Base-by-base conservation (phyloP, 306 rosid species). In the Cucurbita maxima region DNA sequence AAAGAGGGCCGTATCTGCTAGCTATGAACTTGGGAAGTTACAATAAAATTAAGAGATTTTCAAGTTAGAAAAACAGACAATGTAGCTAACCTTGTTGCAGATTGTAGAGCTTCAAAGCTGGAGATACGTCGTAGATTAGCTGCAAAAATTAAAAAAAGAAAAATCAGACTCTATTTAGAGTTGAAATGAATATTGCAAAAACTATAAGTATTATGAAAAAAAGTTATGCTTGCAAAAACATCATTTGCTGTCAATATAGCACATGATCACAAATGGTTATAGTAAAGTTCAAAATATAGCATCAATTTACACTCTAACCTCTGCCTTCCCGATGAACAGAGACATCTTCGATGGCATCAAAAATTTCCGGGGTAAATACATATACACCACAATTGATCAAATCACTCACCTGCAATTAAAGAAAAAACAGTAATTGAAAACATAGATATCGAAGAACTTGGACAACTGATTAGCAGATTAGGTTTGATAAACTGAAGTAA, bases 321-420 rank as follows among this genome's bases (percentile, higher is more conserved):
- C 90, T 87, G 79, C 85, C 92, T 82, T 89, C 97, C 62, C 89
- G 84, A 66, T 86, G 87, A 69, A 54, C 76, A 56, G 90, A 82
- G 62, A 89, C 96, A 74, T 79, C 85, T 48, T 87, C 81, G 62
- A 92, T 87, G 64, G 89, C 86, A 56, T 79, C 66, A 67, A 92
- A 92, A 69, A 92, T 85, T 38, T 86, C 89, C 10, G 94, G 89
- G 25, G 92, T 87, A 80, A 92, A 92, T 70, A 87, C 77, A 36
- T 92, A 92, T 51, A 89, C 96, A 69, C 97, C 97, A 11, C 97
- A 92, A 47, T 92, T 92, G 58, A 92, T 92, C 83, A 92, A 83
- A 83, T 92, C 85, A 30, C 97, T 92, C 54, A 92, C 96, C 97
- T 92, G 78, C 77, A 79, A 72, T 66, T 15, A 61, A 22, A 63